These are phyloP conservation scores for Sclerotiophoma versabilis DNA, from an alignment of 2,329 filamentous ascomycete genomes.

Conservation along the genomic window DNA sequence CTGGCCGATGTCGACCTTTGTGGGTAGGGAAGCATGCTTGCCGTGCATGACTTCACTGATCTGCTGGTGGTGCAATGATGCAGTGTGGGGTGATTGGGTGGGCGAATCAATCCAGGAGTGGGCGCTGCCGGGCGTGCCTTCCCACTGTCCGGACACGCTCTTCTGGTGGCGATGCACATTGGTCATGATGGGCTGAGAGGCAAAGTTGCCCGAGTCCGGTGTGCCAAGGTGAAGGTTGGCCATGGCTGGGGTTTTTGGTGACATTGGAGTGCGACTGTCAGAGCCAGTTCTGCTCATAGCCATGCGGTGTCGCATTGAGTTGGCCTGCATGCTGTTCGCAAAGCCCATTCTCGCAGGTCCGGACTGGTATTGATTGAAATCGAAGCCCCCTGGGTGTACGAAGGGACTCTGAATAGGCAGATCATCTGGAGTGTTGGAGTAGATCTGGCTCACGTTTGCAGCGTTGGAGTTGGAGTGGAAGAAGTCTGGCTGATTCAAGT, in stretches of 20 bases:
- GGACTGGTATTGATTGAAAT: slow-evolving; percentile 76
- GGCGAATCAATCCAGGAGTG: slow-evolving; percentile 89
- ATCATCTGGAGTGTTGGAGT: slow-evolving; percentile 89
- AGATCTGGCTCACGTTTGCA: slow-evolving; percentile 75
- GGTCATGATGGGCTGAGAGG: slow-evolving; percentile 78
- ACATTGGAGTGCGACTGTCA: slow-evolving; percentile 79
- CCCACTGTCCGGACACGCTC: slow-evolving; percentile 87
- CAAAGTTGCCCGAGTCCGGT: slow-evolving; percentile 75
- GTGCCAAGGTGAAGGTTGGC: slow-evolving; percentile 74
- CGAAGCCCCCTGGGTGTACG: slow-evolving; percentile 71
- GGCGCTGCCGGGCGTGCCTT: slow-evolving; percentile 82
- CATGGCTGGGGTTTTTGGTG: slow-evolving; percentile 82
- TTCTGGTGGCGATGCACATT: slow-evolving; percentile 75
- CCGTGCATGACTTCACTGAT: slow-evolving; percentile 91
- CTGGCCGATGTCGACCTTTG: slow-evolving; percentile 75
- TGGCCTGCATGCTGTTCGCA: slow-evolving; percentile 41
- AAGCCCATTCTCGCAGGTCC: slow-evolving; percentile 63
- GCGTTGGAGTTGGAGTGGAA: slow-evolving; percentile 52
- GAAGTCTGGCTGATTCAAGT: slow-evolving; percentile 65
- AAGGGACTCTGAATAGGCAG: slow-evolving; percentile 93
- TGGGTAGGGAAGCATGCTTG: slow-evolving; percentile 85
- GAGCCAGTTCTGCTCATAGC: slow-evolving; percentile 68
- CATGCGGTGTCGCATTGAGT: slow-evolving; percentile 47
- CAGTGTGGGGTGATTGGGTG: slow-evolving; percentile 80
- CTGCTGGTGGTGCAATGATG: slow-evolving; percentile 72